Conservation (phyloP, 148 eudicot genomes). For the Spergularia bocconei region DNA sequence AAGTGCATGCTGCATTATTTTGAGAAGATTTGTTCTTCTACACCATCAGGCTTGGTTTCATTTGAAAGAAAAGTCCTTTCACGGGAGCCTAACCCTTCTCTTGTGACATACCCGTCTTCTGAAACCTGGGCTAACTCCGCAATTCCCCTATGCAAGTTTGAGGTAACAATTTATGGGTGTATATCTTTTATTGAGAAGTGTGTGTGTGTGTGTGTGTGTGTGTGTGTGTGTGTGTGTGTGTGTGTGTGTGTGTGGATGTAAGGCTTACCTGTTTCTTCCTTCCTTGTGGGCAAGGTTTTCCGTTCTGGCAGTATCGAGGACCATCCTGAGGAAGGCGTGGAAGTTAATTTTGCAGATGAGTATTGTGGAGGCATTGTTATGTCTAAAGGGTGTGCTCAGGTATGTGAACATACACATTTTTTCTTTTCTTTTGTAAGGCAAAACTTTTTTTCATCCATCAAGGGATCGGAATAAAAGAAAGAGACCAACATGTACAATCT, state of each 20-base stretch:
- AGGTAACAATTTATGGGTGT: constrained; percentile 40
- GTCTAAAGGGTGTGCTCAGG: constrained; percentile 75
- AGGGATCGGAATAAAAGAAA: too few species aligned
- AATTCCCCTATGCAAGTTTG: constrained; percentile 54
- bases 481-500: too few species aligned
- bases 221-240: too few species aligned
- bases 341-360: constrained; percentile 85
- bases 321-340: constrained; percentile 57
- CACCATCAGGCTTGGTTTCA: constrained; percentile 59
- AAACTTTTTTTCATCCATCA: too few species aligned
- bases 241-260: too few species aligned
- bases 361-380: constrained; percentile 81
- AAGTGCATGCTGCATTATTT: constrained; percentile 73
- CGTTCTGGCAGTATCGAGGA: constrained; percentile 73
- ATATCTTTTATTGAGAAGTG: background rate
- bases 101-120: constrained; percentile 41
- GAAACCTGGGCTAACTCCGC: constrained; percentile 59
- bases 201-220: too few species aligned
- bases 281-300: constrained; percentile 40
- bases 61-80: constrained; percentile 81
- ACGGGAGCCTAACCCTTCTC: constrained; percentile 26
- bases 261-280: background rate
- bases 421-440: background rate
- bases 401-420: constrained; percentile 17
- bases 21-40: constrained; percentile 57